A percentile compares a stretch with the other conserved stretches of the same genome.
phyloP scores from a whole-genome alignment of 2,329 filamentous ascomycete species.

The Sporothrix humicola region DNA sequence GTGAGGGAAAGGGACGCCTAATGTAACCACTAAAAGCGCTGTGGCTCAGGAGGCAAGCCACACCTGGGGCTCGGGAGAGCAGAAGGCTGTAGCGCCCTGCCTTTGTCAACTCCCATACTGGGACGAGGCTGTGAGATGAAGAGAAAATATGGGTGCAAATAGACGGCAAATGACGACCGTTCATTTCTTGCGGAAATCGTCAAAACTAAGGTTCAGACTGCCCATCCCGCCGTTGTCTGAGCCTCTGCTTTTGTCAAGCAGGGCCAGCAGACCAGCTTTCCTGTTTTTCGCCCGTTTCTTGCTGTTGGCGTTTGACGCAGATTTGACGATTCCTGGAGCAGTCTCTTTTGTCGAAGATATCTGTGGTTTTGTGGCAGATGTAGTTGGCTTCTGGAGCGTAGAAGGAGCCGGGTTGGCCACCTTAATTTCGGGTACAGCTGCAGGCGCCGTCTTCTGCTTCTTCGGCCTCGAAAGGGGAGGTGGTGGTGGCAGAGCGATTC shows the following conservation, averaged over 20 bases:
- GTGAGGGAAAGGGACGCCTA: not conserved
- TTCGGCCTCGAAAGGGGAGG: slow-evolving; percentile 40
- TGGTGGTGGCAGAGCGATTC: slow-evolving; percentile 50
- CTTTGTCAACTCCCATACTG: not conserved
- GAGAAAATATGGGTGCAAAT: not conserved
- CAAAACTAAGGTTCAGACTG: slow-evolving; percentile 57
- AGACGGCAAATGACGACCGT: not conserved
- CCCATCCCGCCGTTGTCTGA: slow-evolving; percentile 40
- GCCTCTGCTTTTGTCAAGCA: slow-evolving; percentile 60
- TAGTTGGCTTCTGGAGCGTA: not conserved
- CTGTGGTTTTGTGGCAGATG: not conserved
- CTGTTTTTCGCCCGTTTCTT: slow-evolving; percentile 69
- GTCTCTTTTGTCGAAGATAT: not conserved
- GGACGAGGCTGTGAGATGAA: not conserved
- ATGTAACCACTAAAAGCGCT: not conserved
- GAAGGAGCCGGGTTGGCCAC: slow-evolving; percentile 40
- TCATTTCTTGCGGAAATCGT: slow-evolving; percentile 58
- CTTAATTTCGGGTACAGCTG: not conserved
- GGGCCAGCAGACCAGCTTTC: slow-evolving; percentile 69
- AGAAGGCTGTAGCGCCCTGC: not conserved
- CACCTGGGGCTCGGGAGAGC: not conserved
- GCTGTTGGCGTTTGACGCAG: slow-evolving; percentile 36
- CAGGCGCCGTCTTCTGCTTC: not conserved
- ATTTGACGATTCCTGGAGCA: slow-evolving; percentile 28
- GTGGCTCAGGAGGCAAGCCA: slow-evolving; percentile 23